Percentiles rank a stretch among this genome's conserved stretches.
Conservation (phyloP, 306 rosid genomes). For the Trifolium fragiferum region DNA sequence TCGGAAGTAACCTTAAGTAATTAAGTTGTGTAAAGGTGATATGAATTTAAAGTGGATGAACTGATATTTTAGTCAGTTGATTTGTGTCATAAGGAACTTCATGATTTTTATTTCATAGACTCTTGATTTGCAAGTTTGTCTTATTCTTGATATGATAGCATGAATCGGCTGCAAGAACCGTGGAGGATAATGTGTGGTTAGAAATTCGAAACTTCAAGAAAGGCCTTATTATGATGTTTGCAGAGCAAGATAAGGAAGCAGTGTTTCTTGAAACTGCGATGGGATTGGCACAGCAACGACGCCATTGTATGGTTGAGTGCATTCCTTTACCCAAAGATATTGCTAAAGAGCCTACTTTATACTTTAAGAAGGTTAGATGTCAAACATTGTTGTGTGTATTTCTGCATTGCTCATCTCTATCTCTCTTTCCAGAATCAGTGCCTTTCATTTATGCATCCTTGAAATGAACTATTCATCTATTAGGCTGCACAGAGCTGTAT, state of each 20-base stretch:
- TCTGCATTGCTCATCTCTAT: constrained; percentile 3
- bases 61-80: constrained; percentile 24
- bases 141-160: constrained; percentile 58
- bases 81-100: constrained; percentile 4
- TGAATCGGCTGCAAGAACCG: constrained; percentile 78
- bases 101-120: constrained; percentile 6
- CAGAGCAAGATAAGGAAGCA: constrained; percentile 81
- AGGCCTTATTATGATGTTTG: constrained; percentile 93
- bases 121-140: constrained; percentile 11
- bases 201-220: constrained; percentile 95
- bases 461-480: constrained; percentile 19
- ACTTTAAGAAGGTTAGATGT: constrained; percentile 77
- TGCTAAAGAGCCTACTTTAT: constrained; percentile 85
- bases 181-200: constrained; percentile 77
- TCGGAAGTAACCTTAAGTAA: constrained; percentile 2
- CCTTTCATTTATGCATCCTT: constrained; percentile 30
- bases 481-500: constrained; percentile 23
- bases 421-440: neutral
- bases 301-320: constrained; percentile 86
- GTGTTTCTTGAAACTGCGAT: constrained; percentile 92
- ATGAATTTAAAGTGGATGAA: constrained; percentile 26
- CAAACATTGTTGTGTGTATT: neutral
- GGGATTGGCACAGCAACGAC: constrained; percentile 80
- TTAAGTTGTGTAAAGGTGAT: constrained; percentile 14
- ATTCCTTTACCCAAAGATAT: constrained; percentile 78